Conservation (phyloP, 106 monocot species). For the Hemerocallis citrina region DNA sequence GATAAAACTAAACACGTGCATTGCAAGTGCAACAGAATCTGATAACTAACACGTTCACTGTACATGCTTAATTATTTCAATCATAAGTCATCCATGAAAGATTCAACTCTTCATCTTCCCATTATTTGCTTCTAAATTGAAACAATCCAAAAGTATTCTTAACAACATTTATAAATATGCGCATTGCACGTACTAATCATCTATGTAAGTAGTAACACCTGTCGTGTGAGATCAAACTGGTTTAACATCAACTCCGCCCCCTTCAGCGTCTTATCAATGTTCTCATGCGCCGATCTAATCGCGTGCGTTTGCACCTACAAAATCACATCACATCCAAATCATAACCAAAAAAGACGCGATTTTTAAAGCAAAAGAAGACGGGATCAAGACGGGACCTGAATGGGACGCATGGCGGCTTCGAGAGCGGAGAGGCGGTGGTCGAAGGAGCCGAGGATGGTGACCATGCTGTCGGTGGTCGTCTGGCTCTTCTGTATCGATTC, state of each 20-base stretch:
- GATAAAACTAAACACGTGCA: too few relatives aligned
- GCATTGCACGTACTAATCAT: too few relatives aligned
- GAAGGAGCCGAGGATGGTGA: constrained; percentile 44
- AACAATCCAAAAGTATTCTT: too few relatives aligned
- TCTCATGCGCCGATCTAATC: constrained; percentile 58
- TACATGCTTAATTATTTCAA: too few relatives aligned
- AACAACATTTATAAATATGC: too few relatives aligned
- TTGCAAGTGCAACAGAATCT: too few relatives aligned
- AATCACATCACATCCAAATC: background rate
- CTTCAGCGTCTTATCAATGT: constrained; percentile 49
- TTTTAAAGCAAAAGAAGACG: background rate
- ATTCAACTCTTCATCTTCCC: too few relatives aligned
- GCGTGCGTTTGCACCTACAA: constrained; percentile 57
- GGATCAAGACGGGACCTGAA: constrained; percentile 31
- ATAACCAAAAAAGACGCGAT: background rate
- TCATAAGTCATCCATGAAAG: too few relatives aligned
- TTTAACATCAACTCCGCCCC: constrained; percentile 39
- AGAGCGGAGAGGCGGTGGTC: constrained; percentile 61
- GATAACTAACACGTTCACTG: too few relatives aligned
- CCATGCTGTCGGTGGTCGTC: constrained; percentile 34
- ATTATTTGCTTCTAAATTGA: too few relatives aligned
- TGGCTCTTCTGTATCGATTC: constrained; percentile 32
- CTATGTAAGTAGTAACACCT: too few relatives aligned
- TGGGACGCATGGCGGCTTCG: constrained; percentile 62
- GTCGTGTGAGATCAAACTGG: constrained; percentile 55